Evolutionary conservation across 2,329 filamentous ascomycete species (phyloP), one percentile per base, ranked within the genome.

Genomic region (Ophiostoma sp.): DNA sequence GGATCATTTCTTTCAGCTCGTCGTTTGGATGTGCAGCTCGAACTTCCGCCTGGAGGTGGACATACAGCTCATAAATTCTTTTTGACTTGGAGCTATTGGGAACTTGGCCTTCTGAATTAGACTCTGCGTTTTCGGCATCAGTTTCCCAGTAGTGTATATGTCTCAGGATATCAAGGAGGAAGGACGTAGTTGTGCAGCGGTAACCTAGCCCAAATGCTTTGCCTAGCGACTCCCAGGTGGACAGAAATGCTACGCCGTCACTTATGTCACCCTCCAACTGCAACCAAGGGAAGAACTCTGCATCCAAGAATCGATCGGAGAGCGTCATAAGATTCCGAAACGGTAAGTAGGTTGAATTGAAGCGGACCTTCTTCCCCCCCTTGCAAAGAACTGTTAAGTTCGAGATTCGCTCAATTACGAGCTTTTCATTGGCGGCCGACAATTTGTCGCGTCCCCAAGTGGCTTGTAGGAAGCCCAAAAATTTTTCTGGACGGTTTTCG

Each of bases 231-330:
- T 55, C 22, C 70, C 70, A 66, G 8, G 2, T 45, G 42, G 42
- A 45, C 3, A 45, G 42, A 45, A 45, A 25, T 59, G 28, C 4
- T 25, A 45, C 8, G 42, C 42, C 42, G 11, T 45, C 42, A 17
- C 3, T 45, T 4, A 45, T 45, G 42, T 45, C 42, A 9, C 8
- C 8, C 17, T n/a, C n/a, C 69, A n/a, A 15, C 25, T 28, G 61
- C 70, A 5, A 72, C 70, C 70, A 72, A 2, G 70, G 70, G 25
- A 72, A 68, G 17, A 25, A 59, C 25, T 68, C 70, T 17, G 4
- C 22, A 11, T n/a, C 22, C 22, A 72, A 4, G 6, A 72, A 68
- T 0, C 6, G 48, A n/a, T 17, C 28, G 45, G 36, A 12, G 12
- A 68, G 61, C 9, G 17, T 8, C 25, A 48, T 7, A 9, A 72